phyloP scores from a whole-genome alignment of 768 basidiomycete species.

The Neoboletus magnificus region DNA sequence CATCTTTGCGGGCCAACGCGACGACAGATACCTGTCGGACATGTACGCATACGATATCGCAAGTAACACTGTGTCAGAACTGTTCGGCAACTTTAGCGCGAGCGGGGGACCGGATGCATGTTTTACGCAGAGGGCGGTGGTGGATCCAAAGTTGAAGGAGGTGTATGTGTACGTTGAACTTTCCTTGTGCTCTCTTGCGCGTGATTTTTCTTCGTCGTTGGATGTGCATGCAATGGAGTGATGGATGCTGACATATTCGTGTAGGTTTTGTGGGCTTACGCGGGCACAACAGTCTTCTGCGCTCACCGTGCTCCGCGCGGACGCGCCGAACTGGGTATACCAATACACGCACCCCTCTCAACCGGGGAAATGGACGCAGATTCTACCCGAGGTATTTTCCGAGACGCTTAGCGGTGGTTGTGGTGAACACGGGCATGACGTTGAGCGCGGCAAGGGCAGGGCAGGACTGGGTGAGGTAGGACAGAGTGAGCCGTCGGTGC shows the following conservation, averaged over 20 bases:
- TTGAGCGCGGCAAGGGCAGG: background rate
- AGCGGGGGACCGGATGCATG: conserved; percentile 67
- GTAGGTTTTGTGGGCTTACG: conserved; percentile 63
- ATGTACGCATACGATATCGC: conserved; percentile 72
- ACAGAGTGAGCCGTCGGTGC: conserved; percentile 33
- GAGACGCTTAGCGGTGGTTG: background rate
- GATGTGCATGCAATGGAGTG: background rate
- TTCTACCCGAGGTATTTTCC: conserved; percentile 38
- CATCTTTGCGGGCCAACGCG: conserved; percentile 73
- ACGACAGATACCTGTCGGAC: conserved; percentile 65
- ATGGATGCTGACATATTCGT: background rate
- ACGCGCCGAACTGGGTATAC: conserved; percentile 66
- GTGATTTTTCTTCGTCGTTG: background rate
- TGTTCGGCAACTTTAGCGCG: conserved; percentile 59
- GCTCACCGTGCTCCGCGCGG: conserved; percentile 41
- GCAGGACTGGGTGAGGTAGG: background rate
- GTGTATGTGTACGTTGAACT: conserved; percentile 63
- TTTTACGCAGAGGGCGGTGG: conserved; percentile 72
- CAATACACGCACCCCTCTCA: conserved; percentile 47
- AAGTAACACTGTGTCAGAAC: conserved; percentile 53
- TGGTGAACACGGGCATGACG: background rate
- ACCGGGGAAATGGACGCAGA: conserved; percentile 65
- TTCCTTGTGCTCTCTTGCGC: background rate
- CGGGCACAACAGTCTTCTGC: conserved; percentile 38
- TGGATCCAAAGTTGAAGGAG: conserved; percentile 59